These are phyloP conservation scores for Cryphonectria carpinicola DNA, from an alignment of 2,329 filamentous ascomycete species.

Conservation along the genomic window DNA sequence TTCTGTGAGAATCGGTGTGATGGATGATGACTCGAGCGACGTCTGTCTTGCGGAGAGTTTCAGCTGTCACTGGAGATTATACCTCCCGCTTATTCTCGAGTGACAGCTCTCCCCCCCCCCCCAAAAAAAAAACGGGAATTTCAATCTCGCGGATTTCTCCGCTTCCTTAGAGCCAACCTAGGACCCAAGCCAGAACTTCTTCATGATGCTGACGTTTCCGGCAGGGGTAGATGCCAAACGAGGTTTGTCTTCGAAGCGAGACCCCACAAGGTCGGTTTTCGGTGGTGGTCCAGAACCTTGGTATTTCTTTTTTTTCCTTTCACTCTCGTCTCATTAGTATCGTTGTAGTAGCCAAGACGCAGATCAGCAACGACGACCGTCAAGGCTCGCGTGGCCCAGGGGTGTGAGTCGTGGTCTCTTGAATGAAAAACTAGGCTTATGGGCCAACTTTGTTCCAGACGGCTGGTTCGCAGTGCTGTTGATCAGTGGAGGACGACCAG, in stretches of 20 bases:
- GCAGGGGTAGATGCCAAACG: neutral
- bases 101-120: neutral
- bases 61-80: neutral
- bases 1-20: neutral
- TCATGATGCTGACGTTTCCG: neutral
- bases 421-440: neutral
- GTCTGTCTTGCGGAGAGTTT: neutral
- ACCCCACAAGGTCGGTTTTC: neutral
- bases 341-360: neutral
- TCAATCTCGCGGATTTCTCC: neutral
- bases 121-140: neutral
- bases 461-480: neutral
- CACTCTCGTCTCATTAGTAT: neutral
- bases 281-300: neutral
- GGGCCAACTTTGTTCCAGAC: too few relatives aligned
- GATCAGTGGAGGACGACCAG: neutral
- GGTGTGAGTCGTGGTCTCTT: neutral
- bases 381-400: neutral
- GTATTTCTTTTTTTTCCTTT: neutral
- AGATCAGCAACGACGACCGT: neutral
- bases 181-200: neutral
- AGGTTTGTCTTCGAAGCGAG: neutral
- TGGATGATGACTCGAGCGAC: neutral
- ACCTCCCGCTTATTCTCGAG: neutral
- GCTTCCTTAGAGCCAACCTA: neutral